Evolutionary conservation across 1,284 basidiomycete genomes (phyloP).

Genomic region (Singerocomus inundabilis): DNA sequence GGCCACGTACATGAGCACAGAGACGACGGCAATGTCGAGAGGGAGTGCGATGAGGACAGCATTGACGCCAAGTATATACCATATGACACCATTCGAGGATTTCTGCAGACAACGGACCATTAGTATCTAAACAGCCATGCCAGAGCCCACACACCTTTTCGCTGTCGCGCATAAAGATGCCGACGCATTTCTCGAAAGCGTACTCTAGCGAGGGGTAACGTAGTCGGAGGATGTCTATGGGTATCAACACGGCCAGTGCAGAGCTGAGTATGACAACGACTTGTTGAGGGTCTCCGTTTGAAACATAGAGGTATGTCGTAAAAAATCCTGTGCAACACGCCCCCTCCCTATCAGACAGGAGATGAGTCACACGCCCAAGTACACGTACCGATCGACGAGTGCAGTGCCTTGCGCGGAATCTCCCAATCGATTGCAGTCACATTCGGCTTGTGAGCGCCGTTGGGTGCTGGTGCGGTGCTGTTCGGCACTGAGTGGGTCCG

Average conservation of each 20-base stretch:
- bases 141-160: constrained; percentile 63
- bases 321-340: constrained; percentile 64
- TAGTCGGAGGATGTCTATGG: constrained; percentile 80
- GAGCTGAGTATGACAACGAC: constrained; percentile 68
- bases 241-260: constrained; percentile 69
- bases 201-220: constrained; percentile 66
- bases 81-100: constrained; percentile 86
- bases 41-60: constrained; percentile 81
- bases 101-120: constrained; percentile 39
- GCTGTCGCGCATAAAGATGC: constrained; percentile 91
- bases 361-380: constrained; percentile 7
- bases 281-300: constrained; percentile 50
- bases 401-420: constrained; percentile 88
- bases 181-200: constrained; percentile 75
- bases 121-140: neutral
- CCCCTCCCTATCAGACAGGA: constrained; percentile 4
- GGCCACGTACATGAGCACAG: constrained; percentile 78
- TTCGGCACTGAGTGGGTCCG: constrained; percentile 14
- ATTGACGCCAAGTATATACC: constrained; percentile 93
- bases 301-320: constrained; percentile 74
- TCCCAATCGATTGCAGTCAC: constrained; percentile 59
- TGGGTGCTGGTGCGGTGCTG: constrained; percentile 5
- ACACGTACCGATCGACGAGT: constrained; percentile 83
- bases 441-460: constrained; percentile 20
- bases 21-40: constrained; percentile 82